phyloP scores from a whole-genome alignment of 2,329 filamentous ascomycete genomes.

The Colletotrichum orbiculare region DNA sequence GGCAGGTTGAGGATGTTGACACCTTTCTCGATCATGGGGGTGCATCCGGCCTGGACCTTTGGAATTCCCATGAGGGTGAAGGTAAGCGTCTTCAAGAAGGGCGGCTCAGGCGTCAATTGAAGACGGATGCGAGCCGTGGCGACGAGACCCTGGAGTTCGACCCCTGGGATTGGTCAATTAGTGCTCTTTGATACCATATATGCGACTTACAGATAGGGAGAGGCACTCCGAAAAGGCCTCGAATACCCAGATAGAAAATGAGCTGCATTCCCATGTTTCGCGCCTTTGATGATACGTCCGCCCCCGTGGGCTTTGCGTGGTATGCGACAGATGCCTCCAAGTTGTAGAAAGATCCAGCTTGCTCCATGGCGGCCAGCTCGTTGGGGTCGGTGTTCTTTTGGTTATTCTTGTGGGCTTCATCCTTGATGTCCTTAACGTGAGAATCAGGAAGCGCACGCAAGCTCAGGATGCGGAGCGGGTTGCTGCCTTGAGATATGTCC shows the following conservation, averaged over 20 bases:
- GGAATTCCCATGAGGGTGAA: conserved; percentile 96
- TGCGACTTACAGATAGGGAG: conserved; percentile 75
- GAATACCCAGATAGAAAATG: conserved; percentile 91
- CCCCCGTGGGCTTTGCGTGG: conserved; percentile 79
- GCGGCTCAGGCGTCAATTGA: conserved; percentile 85
- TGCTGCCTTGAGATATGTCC: conserved; percentile 93
- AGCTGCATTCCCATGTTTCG: conserved; percentile 77
- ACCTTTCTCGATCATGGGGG: conserved; percentile 90
- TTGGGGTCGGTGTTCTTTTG: conserved; percentile 79
- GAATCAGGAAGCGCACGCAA: conserved; percentile 85
- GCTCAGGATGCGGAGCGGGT: conserved; percentile 88
- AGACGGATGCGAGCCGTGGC: conserved; percentile 76
- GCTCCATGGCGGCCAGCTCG: conserved; percentile 87
- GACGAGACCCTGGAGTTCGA: conserved; percentile 78
- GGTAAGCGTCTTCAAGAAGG: conserved; percentile 90
- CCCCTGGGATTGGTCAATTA: conserved; percentile 62
- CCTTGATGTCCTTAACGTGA: conserved; percentile 84
- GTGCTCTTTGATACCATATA: conserved; percentile 53
- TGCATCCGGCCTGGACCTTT: conserved; percentile 88
- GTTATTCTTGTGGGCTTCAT: conserved; percentile 63
- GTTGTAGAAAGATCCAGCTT: conserved; percentile 91
- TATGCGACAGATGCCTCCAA: conserved; percentile 82
- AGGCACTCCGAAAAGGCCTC: conserved; percentile 88
- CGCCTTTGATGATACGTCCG: conserved; percentile 81
- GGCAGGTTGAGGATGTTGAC: conserved; percentile 93